A percentile compares a stretch with the other conserved stretches of the same genome.
Conservation (phyloP, 2,329 filamentous ascomycete species). For the Botrytis cinerea region DNA sequence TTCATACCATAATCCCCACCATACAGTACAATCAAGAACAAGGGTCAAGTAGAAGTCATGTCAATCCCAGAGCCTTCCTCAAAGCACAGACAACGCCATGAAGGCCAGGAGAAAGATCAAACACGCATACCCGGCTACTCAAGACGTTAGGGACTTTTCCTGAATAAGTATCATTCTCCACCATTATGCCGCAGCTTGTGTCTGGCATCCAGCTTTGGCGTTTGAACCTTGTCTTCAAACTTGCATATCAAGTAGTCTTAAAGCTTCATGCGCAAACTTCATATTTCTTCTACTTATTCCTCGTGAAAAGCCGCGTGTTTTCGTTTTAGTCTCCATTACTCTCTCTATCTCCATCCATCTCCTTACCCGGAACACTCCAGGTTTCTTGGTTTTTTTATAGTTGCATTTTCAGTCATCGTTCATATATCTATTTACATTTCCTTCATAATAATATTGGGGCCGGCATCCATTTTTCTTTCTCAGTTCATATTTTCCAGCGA, state of each 20-base stretch:
- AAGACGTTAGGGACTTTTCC: conserved; percentile 31
- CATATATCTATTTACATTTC: conserved; percentile 31
- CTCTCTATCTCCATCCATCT: conserved; percentile 11
- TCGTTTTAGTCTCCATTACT: conserved; percentile 27
- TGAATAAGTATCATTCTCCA: conserved; percentile 31
- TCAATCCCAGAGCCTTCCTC: neutral
- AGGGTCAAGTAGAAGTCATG: conserved; percentile 1
- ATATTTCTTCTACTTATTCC: conserved; percentile 19
- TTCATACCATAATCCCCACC: neutral
- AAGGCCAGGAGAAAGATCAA: conserved; percentile 22
- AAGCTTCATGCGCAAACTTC: conserved; percentile 36
- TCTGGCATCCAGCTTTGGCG: conserved; percentile 36
- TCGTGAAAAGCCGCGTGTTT: conserved; percentile 34
- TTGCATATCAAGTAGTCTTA: conserved; percentile 31
- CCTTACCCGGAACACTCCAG: neutral
- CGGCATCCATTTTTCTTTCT: conserved; percentile 31
- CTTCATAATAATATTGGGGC: conserved; percentile 32
- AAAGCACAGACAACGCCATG: conserved; percentile 33
- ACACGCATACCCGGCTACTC: conserved; percentile 24
- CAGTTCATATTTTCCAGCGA: neutral
- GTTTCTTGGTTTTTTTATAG: conserved; percentile 32
- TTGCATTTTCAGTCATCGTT: conserved; percentile 30
- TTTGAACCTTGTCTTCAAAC: conserved; percentile 34
- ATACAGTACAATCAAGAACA: neutral
- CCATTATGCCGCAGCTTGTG: conserved; percentile 36